Evolutionary conservation across 495 filamentous ascomycete species (phyloP), one percentile per base, ranked within the genome.

Genomic region (Trichoderma parareesei): DNA sequence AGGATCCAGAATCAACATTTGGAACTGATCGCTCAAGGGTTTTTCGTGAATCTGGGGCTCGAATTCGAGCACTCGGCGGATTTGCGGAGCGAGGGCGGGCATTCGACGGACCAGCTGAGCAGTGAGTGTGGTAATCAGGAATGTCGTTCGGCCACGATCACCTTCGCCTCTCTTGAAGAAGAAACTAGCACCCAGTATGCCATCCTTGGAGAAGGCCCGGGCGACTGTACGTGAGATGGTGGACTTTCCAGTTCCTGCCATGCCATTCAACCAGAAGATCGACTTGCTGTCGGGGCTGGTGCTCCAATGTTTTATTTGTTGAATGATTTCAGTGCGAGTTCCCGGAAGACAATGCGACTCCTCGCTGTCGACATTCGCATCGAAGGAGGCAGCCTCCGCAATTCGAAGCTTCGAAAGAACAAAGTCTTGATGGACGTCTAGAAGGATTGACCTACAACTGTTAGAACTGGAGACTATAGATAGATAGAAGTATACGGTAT

Each of bases 91-190:
- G 9, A 83, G 18, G 13, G 9, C 2, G 13, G 74, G 75, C 13
- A 73, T 62, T 18, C 48, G 61, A 9, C 64, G 65, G 6, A 74
- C 68, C 8, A 85, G 69, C 64, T 85, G 78, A 55, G 53, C 41
- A 20, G 75, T 72, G 20, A 85, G 72, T 9, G 78, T 82, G 11
- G 81, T 68, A 48, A 85, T 75, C 65, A 85, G 70, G 16, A 70
- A 72, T 5, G 46, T 69, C 6, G 77, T 79, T 37, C 70, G 74
- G 4, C 73, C 75, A 59, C 74, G 71, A 63, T 83, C 77, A 0
- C 72, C 72, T 35, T 78, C 76, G 33, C 78, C 77, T 65, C 74
- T 76, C 48, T 79, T 81, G 69, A 85, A 86, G 71, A 86, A 82
- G 70, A 83, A 84, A 69, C 74, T 81, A 0, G 70, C 74, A 35